Evolutionary conservation across 805 yeast genomes (phyloP).

Genomic region (Komagataella pastoris): DNA sequence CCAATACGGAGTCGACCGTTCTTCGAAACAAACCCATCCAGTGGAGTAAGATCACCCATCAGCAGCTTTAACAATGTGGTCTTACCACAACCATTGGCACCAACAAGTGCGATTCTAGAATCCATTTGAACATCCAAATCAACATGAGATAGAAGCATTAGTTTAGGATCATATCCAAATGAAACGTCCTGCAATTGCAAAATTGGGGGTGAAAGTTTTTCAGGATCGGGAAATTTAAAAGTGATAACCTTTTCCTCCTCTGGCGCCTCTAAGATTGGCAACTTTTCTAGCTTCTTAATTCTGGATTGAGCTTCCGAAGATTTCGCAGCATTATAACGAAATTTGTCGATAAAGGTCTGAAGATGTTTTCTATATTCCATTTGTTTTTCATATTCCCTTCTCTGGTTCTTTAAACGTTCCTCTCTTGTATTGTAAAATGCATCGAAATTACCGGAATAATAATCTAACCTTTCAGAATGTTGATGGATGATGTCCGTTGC

Average conservation of each 20-base stretch:
- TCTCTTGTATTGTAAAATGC: conserved; percentile 86
- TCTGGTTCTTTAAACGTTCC: conserved; percentile 87
- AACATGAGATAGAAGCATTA: conserved; percentile 58
- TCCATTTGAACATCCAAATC: conserved; percentile 87
- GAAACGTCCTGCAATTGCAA: conserved; percentile 77
- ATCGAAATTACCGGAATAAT: conserved; percentile 91
- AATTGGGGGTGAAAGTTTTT: conserved; percentile 84
- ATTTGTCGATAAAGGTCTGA: conserved; percentile 91
- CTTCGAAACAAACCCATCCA: conserved; percentile 63
- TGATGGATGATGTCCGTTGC: conserved; percentile 98
- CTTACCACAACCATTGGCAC: conserved; percentile 99
- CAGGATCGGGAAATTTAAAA: conserved; percentile 93
- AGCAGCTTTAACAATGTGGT: conserved; percentile 83
- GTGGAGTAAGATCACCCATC: conserved; percentile 65
- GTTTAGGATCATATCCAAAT: conserved; percentile 66
- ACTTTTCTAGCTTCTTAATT: conserved; percentile 89
- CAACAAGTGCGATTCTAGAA: conserved; percentile 91
- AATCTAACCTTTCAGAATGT: conserved; percentile 93
- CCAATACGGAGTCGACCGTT: conserved; percentile 88
- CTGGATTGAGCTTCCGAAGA: conserved; percentile 97
- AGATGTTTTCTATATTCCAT: conserved; percentile 91
- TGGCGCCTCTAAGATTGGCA: conserved; percentile 88
- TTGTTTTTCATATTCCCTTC: conserved; percentile 93
- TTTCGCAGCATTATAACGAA: conserved; percentile 94
- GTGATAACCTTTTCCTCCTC: conserved; percentile 78